phyloP scores from a whole-genome alignment of 352 stramenopile genomes.

The Phytophthora citricola region DNA sequence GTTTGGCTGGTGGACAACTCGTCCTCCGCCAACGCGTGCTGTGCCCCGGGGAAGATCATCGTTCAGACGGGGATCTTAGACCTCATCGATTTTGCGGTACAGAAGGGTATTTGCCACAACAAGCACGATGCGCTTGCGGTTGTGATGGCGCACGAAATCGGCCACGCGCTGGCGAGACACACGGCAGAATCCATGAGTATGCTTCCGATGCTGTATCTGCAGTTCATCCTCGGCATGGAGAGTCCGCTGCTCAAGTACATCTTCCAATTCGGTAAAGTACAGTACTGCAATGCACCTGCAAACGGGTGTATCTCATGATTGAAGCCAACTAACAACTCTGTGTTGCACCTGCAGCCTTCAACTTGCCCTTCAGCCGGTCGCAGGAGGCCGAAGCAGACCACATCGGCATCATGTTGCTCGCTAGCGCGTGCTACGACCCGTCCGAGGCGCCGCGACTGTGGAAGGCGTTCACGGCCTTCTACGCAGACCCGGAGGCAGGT shows the following conservation, averaged over 20 bases:
- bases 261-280: constrained; percentile 55
- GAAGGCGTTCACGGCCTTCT: constrained; percentile 48
- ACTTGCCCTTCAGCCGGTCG: constrained; percentile 69
- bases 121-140: constrained; percentile 73
- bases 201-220: constrained; percentile 55
- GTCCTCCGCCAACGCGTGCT: constrained; percentile 61
- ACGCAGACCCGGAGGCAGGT: constrained; percentile 36
- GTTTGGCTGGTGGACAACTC: constrained; percentile 66
- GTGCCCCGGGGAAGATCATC: constrained; percentile 74
- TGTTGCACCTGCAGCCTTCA: constrained; percentile 46
- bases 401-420: constrained; percentile 83
- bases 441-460: constrained; percentile 57
- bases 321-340: constrained; percentile 6
- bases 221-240: constrained; percentile 56
- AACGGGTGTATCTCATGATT: constrained; percentile 11
- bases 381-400: constrained; percentile 75
- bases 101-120: constrained; percentile 58
- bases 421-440: constrained; percentile 75
- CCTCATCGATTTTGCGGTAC: constrained; percentile 66
- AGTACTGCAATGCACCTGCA: constrained; percentile 4
- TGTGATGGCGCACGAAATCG: constrained; percentile 75
- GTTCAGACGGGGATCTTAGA: constrained; percentile 74
- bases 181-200: constrained; percentile 71
- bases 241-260: constrained; percentile 70
- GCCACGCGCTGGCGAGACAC: constrained; percentile 67